phyloP scores from a whole-genome alignment of 2,329 filamentous ascomycete genomes.

The Zymoseptoria pseudotritici region DNA sequence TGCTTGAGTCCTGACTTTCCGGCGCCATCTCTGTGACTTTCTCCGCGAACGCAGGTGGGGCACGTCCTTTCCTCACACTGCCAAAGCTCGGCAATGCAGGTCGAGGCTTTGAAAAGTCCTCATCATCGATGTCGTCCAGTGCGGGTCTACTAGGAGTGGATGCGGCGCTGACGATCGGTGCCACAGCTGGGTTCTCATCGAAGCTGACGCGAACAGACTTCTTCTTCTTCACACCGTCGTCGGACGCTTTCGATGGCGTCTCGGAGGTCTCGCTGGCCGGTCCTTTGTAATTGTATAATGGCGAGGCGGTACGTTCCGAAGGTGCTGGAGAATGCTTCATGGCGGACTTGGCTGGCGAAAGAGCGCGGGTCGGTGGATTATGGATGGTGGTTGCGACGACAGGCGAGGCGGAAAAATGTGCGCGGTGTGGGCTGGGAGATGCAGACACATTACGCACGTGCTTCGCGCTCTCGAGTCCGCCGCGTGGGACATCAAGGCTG shows the following conservation, averaged over 20 bases:
- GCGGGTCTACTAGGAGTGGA: constrained; percentile 34
- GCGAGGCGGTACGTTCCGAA: constrained; percentile 37
- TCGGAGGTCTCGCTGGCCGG: constrained; percentile 51
- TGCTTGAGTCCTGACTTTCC: constrained; percentile 46
- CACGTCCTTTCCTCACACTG: constrained; percentile 49
- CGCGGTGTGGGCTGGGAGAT: constrained; percentile 55
- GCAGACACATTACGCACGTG: constrained; percentile 20
- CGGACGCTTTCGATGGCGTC: constrained; percentile 39
- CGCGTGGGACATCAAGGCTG: constrained; percentile 29
- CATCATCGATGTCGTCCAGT: constrained; percentile 46
- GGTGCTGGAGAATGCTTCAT: constrained; percentile 58
- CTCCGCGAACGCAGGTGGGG: constrained; percentile 39
- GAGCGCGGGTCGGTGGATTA: constrained; percentile 60
- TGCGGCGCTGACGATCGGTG: constrained; percentile 31
- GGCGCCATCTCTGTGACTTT: constrained; percentile 43
- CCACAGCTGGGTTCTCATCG: constrained; percentile 49
- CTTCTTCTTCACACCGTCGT: constrained; percentile 44
- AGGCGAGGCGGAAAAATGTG: constrained; percentile 57
- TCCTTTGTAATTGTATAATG: constrained; percentile 42
- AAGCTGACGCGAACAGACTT: constrained; percentile 72
- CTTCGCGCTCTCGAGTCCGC: constrained; percentile 7
- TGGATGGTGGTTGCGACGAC: constrained; percentile 55
- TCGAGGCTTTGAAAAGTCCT: constrained; percentile 62
- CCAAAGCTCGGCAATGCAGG: constrained; percentile 68
- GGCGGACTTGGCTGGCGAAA: constrained; percentile 71